Base-by-base conservation (phyloP, 2,329 filamentous ascomycete species). In the Fusarium sp. region DNA sequence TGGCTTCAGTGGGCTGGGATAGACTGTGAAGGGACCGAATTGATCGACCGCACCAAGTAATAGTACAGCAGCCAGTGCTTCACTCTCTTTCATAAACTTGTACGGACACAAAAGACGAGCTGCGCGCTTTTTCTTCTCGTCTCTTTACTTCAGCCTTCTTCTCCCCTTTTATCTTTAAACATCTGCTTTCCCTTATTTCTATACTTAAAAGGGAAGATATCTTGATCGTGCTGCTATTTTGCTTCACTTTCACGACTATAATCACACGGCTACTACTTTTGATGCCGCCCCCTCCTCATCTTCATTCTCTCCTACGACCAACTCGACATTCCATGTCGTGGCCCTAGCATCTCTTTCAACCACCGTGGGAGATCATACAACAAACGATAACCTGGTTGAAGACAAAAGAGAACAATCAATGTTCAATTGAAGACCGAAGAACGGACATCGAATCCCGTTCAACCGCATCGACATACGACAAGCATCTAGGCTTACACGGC, bases 41-140 rank as follows among this genome's bases (percentile, higher is more conserved):
- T 63, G 66, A 62, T 64, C 60, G 60, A 53, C 60, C 48, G 48
- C 41, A 57, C 55, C 29, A 52, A 66, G 41, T 56, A 48, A 57
- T 61, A 66, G 59, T 48, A 55, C 59, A 59, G 57, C 59, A 73
- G 61, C 65, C 62, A 47, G 64, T 59, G 65, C 68, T 72, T 72
- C 68, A 66, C 33, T 35, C 15, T 35, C 18, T 5, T 70, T 73
- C 71, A 73, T 73, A 73, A 73, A 72, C 66, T 74, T 57, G 59
- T 56, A 70, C 62, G 50, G 60, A 59, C 71, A 74, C 68, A 69
- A 73, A 74, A 73, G 69, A 71, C 39, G 47, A 73, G 69, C 65
- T 74, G 72, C 72, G 72, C 72, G 70, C 70, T 74, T 74, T 74
- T 74, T 53, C 59, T 49, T 23, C 26, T 70, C 56, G n/a, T 53